phyloP scores from a whole-genome alignment of 352 stramenopile species.

The Phytophthora ramorum region DNA sequence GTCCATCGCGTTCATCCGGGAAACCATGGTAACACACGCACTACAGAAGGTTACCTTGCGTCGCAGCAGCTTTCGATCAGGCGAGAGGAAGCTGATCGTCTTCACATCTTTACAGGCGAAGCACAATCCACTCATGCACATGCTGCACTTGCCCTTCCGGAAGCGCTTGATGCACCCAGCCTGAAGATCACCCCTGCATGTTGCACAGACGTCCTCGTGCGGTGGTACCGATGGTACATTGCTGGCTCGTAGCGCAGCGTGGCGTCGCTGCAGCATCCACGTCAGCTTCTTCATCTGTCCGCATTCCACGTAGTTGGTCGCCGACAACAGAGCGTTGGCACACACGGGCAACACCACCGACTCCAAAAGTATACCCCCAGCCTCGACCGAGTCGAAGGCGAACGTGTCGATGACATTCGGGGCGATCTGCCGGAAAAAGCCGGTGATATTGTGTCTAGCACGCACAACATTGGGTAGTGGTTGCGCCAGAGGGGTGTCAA shows the following conservation, averaged over 20 bases:
- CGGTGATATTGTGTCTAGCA: conserved; percentile 43
- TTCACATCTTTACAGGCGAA: conserved; percentile 40
- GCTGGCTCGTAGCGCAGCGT: conserved; percentile 5
- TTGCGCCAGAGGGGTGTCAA: conserved; percentile 30
- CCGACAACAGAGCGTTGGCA: conserved; percentile 41
- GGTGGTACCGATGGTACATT: neutral
- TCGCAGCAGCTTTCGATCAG: conserved; percentile 26
- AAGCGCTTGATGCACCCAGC: conserved; percentile 18
- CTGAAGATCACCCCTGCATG: conserved; percentile 24
- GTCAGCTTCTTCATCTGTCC: conserved; percentile 63
- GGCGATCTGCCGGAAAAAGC: conserved; percentile 48
- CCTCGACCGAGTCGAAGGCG: conserved; percentile 36
- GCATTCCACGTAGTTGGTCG: conserved; percentile 48
- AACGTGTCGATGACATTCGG: conserved; percentile 53
- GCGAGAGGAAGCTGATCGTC: conserved; percentile 44
- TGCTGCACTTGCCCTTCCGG: conserved; percentile 25
- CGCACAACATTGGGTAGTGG: conserved; percentile 34
- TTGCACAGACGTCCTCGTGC: conserved; percentile 25
- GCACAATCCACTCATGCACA: conserved; percentile 41
- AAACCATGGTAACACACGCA: conserved; percentile 20
- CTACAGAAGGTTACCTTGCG: conserved; percentile 28
- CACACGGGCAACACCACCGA: conserved; percentile 35
- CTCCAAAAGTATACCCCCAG: conserved; percentile 35
- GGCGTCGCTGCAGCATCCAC: conserved; percentile 41
- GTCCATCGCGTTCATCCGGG: conserved; percentile 23